These are phyloP conservation scores for Guyanaporus albipodus DNA, from an alignment of 768 basidiomycete genomes.

Conservation along the genomic window DNA sequence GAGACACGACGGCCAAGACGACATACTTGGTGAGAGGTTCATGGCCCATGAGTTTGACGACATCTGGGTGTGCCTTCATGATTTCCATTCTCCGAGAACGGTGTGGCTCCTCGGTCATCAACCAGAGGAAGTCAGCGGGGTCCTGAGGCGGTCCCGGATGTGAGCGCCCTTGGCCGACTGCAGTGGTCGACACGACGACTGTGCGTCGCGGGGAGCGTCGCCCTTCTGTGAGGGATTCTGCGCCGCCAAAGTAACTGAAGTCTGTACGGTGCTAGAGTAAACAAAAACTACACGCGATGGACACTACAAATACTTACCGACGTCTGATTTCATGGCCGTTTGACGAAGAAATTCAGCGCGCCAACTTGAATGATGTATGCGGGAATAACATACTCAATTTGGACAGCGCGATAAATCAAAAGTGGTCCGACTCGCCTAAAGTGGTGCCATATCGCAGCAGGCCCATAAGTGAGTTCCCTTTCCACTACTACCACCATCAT, in stretches of 20 bases:
- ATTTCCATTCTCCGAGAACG: conserved; percentile 82
- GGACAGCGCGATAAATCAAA: conserved; percentile 9
- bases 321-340: conserved; percentile 14
- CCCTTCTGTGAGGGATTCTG: conserved; percentile 66
- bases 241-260: conserved; percentile 80
- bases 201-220: conserved; percentile 50
- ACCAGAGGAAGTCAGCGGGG: conserved; percentile 88
- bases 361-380: conserved; percentile 10
- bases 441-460: conserved; percentile 22
- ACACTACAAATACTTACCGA: conserved; percentile 24
- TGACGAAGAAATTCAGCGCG: neutral
- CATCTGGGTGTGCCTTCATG: conserved; percentile 93
- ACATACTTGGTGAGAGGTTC: conserved; percentile 90
- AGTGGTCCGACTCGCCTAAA: conserved; percentile 22
- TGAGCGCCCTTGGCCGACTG: conserved; percentile 37
- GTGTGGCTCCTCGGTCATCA: conserved; percentile 98
- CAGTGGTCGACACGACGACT: conserved; percentile 38
- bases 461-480: neutral
- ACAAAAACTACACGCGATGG: neutral
- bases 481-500: no score
- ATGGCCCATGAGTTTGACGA: conserved; percentile 94
- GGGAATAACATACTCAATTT: conserved; percentile 24
- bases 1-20: conserved; percentile 73
- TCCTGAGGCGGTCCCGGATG: conserved; percentile 61
- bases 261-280: conserved; percentile 37